Evolutionary conservation across 2,329 filamentous ascomycete genomes (phyloP).

Genomic region (Aspergillus sergii): DNA sequence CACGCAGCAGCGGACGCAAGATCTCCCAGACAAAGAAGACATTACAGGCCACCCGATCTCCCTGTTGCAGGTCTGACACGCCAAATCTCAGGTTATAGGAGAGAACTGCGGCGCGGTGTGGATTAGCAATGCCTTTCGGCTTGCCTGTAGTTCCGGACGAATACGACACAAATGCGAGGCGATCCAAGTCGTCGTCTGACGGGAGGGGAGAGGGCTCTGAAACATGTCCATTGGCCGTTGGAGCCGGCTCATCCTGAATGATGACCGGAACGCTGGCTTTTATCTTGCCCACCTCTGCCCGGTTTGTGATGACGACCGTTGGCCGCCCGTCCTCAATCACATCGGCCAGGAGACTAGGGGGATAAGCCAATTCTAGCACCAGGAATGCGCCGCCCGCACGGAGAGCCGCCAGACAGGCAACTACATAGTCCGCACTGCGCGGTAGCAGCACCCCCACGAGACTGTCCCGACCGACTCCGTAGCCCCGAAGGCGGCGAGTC

Average conservation of each 20-base stretch:
- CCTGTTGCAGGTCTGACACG: slow-evolving; percentile 68
- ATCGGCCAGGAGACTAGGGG: slow-evolving; percentile 71
- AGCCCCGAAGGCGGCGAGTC: slow-evolving; percentile 63
- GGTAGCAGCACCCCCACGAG: slow-evolving; percentile 76
- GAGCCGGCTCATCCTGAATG: slow-evolving; percentile 57
- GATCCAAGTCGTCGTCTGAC: slow-evolving; percentile 68
- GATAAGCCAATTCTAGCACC: slow-evolving; percentile 78
- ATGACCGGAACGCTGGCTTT: slow-evolving; percentile 64
- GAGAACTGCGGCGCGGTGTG: slow-evolving; percentile 71
- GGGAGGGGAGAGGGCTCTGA: slow-evolving; percentile 56
- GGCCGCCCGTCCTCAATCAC: slow-evolving; percentile 76
- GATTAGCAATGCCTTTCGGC: slow-evolving; percentile 81
- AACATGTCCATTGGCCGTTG: slow-evolving; percentile 40
- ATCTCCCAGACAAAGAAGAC: slow-evolving; percentile 90
- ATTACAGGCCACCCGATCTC: slow-evolving; percentile 82
- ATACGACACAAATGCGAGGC: slow-evolving; percentile 78
- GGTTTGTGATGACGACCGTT: slow-evolving; percentile 69
- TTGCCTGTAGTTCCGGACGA: slow-evolving; percentile 76
- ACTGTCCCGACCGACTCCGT: slow-evolving; percentile 72
- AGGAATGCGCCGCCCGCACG: slow-evolving; percentile 79
- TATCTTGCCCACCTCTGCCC: slow-evolving; percentile 66
- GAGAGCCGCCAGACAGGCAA: slow-evolving; percentile 76
- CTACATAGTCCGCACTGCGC: slow-evolving; percentile 76
- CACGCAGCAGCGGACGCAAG: slow-evolving; percentile 72
- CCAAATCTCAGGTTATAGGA: slow-evolving; percentile 75